These are phyloP conservation scores for Trichoderma hamatum DNA, from an alignment of 2,329 filamentous ascomycete genomes.

Conservation along the genomic window DNA sequence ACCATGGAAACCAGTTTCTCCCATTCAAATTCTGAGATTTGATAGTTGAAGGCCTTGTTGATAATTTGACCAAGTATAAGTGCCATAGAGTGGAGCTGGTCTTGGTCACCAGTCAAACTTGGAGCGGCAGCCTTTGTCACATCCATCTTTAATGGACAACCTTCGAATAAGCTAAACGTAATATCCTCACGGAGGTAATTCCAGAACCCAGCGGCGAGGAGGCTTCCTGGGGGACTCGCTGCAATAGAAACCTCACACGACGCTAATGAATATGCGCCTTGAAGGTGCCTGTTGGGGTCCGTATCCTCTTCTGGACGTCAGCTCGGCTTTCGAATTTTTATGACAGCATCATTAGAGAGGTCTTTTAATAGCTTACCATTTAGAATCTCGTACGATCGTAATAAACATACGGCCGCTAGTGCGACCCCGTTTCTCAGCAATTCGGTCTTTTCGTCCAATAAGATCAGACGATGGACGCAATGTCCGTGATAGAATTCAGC, in stretches of 20 bases:
- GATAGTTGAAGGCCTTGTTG: slow-evolving; percentile 42
- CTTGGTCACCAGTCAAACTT: slow-evolving; percentile 31
- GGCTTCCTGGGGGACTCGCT: slow-evolving; percentile 32
- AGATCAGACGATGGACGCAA: slow-evolving; percentile 46
- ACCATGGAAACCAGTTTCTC: slow-evolving; percentile 32
- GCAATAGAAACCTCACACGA: slow-evolving; percentile 35
- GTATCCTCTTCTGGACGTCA: slow-evolving; percentile 35
- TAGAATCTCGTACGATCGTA: slow-evolving; percentile 54
- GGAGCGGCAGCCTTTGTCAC: slow-evolving; percentile 30
- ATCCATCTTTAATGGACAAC: slow-evolving; percentile 47
- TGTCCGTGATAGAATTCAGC: slow-evolving; percentile 47
- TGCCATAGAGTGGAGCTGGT: slow-evolving; percentile 46
- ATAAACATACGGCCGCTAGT: slow-evolving; percentile 50
- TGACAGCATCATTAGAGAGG: neutral
- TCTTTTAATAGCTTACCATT: slow-evolving; percentile 39
- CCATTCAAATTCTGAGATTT: slow-evolving; percentile 31
- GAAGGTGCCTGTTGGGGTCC: slow-evolving; percentile 49
- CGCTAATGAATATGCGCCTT: slow-evolving; percentile 51
- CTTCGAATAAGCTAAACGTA: slow-evolving; percentile 53
- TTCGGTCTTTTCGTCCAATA: slow-evolving; percentile 38
- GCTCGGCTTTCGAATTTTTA: neutral
- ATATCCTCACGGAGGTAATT: slow-evolving; percentile 57
- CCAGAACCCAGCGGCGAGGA: slow-evolving; percentile 51
- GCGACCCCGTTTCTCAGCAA: slow-evolving; percentile 44
- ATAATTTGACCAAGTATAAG: slow-evolving; percentile 49